phyloP scores from a whole-genome alignment of 2,329 filamentous ascomycete genomes.

The Fusarium heterosporum region DNA sequence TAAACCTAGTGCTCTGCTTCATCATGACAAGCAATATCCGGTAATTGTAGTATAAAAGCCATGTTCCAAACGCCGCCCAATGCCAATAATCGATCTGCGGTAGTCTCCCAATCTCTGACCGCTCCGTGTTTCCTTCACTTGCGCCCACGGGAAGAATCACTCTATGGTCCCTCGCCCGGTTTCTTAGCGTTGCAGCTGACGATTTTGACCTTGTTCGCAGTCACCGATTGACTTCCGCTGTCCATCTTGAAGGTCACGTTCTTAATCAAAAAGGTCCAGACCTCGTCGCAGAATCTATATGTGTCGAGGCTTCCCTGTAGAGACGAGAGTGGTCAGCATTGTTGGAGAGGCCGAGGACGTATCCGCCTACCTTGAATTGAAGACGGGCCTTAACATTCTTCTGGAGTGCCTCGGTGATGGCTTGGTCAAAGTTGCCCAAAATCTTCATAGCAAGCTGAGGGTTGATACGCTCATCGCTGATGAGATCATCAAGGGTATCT shows the following conservation, averaged over 20 bases:
- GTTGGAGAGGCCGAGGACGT: background rate
- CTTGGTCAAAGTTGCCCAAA: conserved; percentile 92
- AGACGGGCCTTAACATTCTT: conserved; percentile 92
- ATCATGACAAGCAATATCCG: conserved; percentile 16
- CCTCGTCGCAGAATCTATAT: conserved; percentile 99
- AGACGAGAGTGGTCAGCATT: conserved; percentile 5
- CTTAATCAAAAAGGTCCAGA: conserved; percentile 99
- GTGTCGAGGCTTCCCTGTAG: conserved; percentile 92
- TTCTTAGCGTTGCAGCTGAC: conserved; percentile 95
- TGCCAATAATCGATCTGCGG: conserved; percentile 37
- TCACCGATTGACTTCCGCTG: conserved; percentile 75
- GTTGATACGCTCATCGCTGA: conserved; percentile 94
- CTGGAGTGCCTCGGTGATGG: conserved; percentile 89
- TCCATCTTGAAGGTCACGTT: conserved; percentile 99
- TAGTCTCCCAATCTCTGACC: conserved; percentile 38
- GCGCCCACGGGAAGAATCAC: background rate
- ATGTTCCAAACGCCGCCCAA: conserved; percentile 44
- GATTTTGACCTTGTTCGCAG: conserved; percentile 96
- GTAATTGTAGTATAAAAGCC: conserved; percentile 15
- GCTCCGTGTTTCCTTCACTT: background rate
- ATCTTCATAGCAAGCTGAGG: conserved; percentile 99
- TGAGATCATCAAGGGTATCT: conserved; percentile 96
- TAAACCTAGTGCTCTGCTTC: conserved; percentile 2
- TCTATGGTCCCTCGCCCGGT: conserved; percentile 55
- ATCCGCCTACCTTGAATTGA: conserved; percentile 84